A percentile compares a stretch with the other conserved stretches of the same genome.
These are phyloP conservation scores for Mikania micrantha DNA, from an alignment of 129 eudicot genomes.

Conservation along the genomic window DNA sequence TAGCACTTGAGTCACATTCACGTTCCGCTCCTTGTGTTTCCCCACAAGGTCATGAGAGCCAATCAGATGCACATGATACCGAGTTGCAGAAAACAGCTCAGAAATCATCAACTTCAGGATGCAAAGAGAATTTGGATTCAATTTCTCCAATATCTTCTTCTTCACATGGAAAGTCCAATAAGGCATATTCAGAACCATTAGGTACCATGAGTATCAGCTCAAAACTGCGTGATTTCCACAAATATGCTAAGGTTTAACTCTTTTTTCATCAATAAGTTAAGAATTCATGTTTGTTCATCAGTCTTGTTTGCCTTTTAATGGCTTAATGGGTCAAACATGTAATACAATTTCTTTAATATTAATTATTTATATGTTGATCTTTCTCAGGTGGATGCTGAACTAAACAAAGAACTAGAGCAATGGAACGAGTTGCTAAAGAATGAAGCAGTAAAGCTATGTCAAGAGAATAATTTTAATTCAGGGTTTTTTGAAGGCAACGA, in stretches of 20 bases:
- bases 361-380: slow-evolving; percentile 13
- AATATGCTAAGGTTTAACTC: slow-evolving; percentile 69
- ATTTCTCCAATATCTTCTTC: slow-evolving; percentile 55
- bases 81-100: slow-evolving; percentile 45
- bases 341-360: background rate
- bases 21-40: slow-evolving; percentile 44
- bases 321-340: background rate
- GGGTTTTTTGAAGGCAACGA: slow-evolving; percentile 96
- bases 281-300: background rate
- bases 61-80: slow-evolving; percentile 39
- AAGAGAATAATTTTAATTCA: slow-evolving; percentile 77
- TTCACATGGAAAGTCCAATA: slow-evolving; percentile 66
- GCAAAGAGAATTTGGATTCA: slow-evolving; percentile 52
- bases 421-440: slow-evolving; percentile 81
- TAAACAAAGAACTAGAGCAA: slow-evolving; percentile 85
- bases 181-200: slow-evolving; percentile 56
- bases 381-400: slow-evolving; percentile 75
- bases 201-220: slow-evolving; percentile 67
- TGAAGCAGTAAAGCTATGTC: slow-evolving; percentile 87
- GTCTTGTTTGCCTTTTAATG: background rate
- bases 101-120: slow-evolving; percentile 39
- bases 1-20: slow-evolving; percentile 52
- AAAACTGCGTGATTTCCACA: slow-evolving; percentile 90
- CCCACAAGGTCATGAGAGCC: slow-evolving; percentile 40
- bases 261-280: background rate